Evolutionary conservation across 192 early-diverging fungal species (phyloP).

Genomic region (Rhizophlyctis rosea): DNA sequence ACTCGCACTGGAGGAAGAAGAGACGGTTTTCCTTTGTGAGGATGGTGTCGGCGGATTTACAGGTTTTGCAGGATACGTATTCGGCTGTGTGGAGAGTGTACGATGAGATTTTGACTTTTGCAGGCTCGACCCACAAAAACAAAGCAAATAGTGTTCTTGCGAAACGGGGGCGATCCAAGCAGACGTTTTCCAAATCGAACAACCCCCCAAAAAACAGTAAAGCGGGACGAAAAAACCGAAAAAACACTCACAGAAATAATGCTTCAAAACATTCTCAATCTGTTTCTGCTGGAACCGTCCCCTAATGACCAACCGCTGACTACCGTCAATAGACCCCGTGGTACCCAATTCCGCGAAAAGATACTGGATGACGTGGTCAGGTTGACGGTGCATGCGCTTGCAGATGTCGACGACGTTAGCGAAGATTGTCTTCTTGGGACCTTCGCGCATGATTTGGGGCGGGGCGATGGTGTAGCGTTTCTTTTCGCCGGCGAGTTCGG

Average conservation of each 20-base stretch:
- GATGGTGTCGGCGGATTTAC: slow-evolving; percentile 91
- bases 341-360: slow-evolving; percentile 98
- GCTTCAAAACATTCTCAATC: slow-evolving; percentile 95
- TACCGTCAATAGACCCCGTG: slow-evolving; percentile 90
- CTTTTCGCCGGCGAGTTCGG: slow-evolving; percentile 89
- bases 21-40: slow-evolving; percentile 95
- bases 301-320: slow-evolving; percentile 90
- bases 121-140: no score
- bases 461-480: slow-evolving; percentile 91
- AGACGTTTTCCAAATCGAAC: no score
- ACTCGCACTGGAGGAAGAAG: slow-evolving; percentile 95
- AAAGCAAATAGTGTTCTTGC: no score
- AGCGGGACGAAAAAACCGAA: slow-evolving; percentile 17
- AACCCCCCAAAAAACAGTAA: not conserved
- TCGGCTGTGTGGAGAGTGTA: slow-evolving; percentile 55
- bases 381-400: slow-evolving; percentile 89
- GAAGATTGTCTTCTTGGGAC: slow-evolving; percentile 94
- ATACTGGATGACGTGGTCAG: slow-evolving; percentile 97
- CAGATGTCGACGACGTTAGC: slow-evolving; percentile 94
- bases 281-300: slow-evolving; percentile 98
- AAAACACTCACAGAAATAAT: slow-evolving; percentile 75
- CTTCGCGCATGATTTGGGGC: slow-evolving; percentile 86
- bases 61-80: slow-evolving; percentile 99
- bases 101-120: not conserved
- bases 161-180: no score